Conservation (phyloP, 2,329 filamentous ascomycete species). For the Colletotrichum spaethianum region DNA sequence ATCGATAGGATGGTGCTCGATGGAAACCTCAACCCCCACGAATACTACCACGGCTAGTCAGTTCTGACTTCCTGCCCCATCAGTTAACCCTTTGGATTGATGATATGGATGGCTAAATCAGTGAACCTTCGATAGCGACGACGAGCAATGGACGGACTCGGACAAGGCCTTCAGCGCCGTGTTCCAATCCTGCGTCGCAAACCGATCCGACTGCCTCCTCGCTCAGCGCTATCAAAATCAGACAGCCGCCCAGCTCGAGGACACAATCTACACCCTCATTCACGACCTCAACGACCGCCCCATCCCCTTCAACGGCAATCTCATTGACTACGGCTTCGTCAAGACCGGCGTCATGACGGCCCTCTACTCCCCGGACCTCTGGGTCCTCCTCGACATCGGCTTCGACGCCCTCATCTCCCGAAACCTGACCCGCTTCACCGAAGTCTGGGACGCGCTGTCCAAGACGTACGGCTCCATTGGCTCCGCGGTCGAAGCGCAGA, state of each 20-base stretch:
- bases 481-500: conserved; percentile 24
- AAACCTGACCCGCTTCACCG: not conserved
- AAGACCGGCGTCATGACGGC: conserved; percentile 25
- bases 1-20: conserved; percentile 52
- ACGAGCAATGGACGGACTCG: conserved; percentile 45
- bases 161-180: conserved; percentile 48
- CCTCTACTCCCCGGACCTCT: conserved; percentile 36
- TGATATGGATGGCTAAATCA: not conserved
- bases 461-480: not conserved
- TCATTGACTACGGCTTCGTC: conserved; percentile 46
- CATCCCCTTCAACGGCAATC: conserved; percentile 37
- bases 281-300: conserved; percentile 46
- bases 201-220: conserved; percentile 44
- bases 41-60: conserved; percentile 49
- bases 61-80: not conserved
- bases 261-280: conserved; percentile 44
- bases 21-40: conserved; percentile 49
- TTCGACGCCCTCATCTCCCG: conserved; percentile 35
- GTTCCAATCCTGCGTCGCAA: conserved; percentile 45
- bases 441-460: not conserved
- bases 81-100: too few species aligned
- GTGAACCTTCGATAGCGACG: conserved; percentile 41
- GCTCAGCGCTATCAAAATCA: conserved; percentile 35
- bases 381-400: not conserved
- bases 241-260: conserved; percentile 44